Conservation (phyloP, 495 filamentous ascomycete species). For the Trypethelium eluteriae region DNA sequence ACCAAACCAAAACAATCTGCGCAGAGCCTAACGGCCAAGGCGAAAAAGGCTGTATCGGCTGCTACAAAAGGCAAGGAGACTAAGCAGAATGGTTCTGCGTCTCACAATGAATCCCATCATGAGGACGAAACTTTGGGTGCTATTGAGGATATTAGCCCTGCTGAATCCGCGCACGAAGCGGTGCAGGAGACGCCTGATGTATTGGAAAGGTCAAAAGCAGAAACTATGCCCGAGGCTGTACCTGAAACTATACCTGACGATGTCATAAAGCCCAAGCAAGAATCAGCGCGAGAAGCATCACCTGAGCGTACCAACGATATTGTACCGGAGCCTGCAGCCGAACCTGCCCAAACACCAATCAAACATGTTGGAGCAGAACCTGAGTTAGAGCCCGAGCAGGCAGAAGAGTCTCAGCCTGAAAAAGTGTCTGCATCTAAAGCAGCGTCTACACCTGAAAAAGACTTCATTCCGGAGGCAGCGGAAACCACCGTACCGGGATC, state of each 20-base stretch:
- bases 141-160: not conserved
- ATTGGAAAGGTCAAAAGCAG: not conserved
- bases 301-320: not conserved
- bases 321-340: not conserved
- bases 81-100: not conserved
- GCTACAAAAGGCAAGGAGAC: not conserved
- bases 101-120: not conserved
- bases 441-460: not conserved
- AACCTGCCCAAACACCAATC: not conserved
- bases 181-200: not conserved
- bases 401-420: too few relatives aligned
- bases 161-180: not conserved
- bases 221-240: not conserved
- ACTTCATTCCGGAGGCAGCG: not conserved
- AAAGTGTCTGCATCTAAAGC: too few relatives aligned
- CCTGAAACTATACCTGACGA: not conserved
- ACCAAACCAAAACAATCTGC: not conserved
- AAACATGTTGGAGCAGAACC: too few relatives aligned
- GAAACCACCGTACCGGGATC: not conserved
- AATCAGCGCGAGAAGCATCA: not conserved
- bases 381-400: too few relatives aligned
- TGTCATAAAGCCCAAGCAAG: not conserved
- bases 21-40: not conserved
- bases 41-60: not conserved
- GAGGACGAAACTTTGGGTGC: not conserved